A percentile compares a stretch with the other conserved stretches of the same genome.
phyloP scores from a whole-genome alignment of 129 eudicot species.

The Silybum marianum region DNA sequence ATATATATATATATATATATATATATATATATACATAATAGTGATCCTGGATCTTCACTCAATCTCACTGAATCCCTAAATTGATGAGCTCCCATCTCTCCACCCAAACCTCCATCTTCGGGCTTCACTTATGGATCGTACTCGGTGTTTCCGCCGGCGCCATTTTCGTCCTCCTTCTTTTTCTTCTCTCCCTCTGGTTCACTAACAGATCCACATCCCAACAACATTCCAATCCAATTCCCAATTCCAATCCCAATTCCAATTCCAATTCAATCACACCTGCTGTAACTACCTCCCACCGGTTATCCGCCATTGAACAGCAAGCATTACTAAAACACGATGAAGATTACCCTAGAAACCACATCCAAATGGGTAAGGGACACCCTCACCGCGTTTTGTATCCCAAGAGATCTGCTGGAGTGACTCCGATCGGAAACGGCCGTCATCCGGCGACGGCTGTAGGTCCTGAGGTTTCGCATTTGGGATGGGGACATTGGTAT shows the following conservation, averaged over 20 bases:
- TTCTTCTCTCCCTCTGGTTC: conserved; percentile 58
- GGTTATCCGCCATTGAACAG: conserved; percentile 30
- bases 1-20: too few species aligned
- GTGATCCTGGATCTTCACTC: too few species aligned
- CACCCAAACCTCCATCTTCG: conserved; percentile 55
- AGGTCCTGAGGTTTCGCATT: conserved; percentile 67
- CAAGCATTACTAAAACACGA: conserved; percentile 37
- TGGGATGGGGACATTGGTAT: conserved; percentile 85
- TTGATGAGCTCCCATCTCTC: conserved; percentile 48
- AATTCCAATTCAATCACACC: conserved; percentile 19
- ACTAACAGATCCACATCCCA: conserved; percentile 33
- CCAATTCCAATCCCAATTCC: background rate
- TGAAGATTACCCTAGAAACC: conserved; percentile 37
- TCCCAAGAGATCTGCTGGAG: conserved; percentile 34
- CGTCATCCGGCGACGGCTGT: conserved; percentile 29
- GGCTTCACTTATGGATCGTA: conserved; percentile 55
- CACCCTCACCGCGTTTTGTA: conserved; percentile 41
- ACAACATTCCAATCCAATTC: conserved; percentile 5
- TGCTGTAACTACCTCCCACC: background rate
- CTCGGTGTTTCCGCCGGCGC: conserved; percentile 56
- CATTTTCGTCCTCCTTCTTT: conserved; percentile 51
- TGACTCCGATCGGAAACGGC: conserved; percentile 7
- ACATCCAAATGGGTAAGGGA: conserved; percentile 42
- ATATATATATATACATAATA: too few species aligned
- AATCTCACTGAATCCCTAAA: background rate